Conservation (phyloP, 148 eudicot genomes). For the Diospyros kaki region DNA sequence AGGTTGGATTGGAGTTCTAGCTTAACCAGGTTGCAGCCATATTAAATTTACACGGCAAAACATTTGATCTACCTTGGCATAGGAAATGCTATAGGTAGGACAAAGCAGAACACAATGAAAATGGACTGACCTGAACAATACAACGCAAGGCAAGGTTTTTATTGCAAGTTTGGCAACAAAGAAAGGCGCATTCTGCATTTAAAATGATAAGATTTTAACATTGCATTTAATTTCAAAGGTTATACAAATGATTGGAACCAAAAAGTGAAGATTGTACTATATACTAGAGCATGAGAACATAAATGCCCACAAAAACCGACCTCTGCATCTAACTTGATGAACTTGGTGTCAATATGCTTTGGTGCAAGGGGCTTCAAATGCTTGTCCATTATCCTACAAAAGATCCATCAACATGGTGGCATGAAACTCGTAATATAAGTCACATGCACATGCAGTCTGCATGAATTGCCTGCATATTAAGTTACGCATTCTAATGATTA, state of each 20-base stretch:
- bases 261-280: background rate
- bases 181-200: constrained; percentile 77
- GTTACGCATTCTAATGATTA: too few species aligned
- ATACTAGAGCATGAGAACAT: background rate
- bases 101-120: background rate
- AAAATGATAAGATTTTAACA: constrained; percentile 7
- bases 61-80: background rate
- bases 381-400: constrained; percentile 81
- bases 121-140: constrained; percentile 63
- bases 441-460: background rate
- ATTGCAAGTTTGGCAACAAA: constrained; percentile 70
- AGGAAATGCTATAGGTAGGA: background rate
- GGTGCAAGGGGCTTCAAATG: constrained; percentile 78
- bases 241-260: background rate
- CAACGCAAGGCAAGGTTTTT: constrained; percentile 78
- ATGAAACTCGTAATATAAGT: background rate
- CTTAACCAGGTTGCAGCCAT: background rate
- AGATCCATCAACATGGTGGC: background rate
- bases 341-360: constrained; percentile 63
- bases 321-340: constrained; percentile 81
- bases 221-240: background rate
- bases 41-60: background rate
- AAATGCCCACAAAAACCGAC: constrained; percentile 30
- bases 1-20: background rate
- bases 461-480: background rate